Evolutionary conservation across 1,139 yeast species (phyloP), one percentile per base, ranked within the genome.

Genomic region (Spencermartinsiella ligniputridi): DNA sequence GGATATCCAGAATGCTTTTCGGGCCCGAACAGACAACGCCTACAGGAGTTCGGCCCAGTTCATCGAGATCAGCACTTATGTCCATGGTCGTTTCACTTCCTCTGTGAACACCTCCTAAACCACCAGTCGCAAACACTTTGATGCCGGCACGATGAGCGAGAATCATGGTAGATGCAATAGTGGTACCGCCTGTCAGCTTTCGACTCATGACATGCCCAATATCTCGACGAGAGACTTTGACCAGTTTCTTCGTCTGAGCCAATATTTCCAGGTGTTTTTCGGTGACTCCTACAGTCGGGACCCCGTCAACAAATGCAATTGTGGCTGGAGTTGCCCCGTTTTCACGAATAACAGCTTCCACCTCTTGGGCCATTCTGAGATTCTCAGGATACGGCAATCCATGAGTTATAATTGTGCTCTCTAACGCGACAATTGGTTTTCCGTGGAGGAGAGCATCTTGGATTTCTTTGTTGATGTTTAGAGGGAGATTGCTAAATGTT

Each of bases 1-100:
- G 80, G 48, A 89, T 82, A 58, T 88, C 96, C 50, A 88, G 69
- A 43, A 88, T 87, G 29, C 90, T 80, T 62, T 88, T 88, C 2
- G 96, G 96, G 0, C 97, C 97, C 9, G 95, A 81, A 60, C 96
- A 88, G 2, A 88, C 90, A 13, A 88, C 96, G 1, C 90, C 80
- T 1, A 88, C 88, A 0, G 92, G 88, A 0, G 95, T 88, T 45
- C 81, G 70, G 1, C 90, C 85, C 46, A 89, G 70, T 59, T 88
- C 97, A 33, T 87, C 89, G 52, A 88, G 74, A 63, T 88, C 97
- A 3, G 96, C 95, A 52, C 92, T 82, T 20, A 88, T 71, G 63
- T 88, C 97, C 79, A 86, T 76, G 1, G 90, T 80, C 25, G 64
- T 52, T 44, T 84, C 83, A 5, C 84, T 95, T 11, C 84, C 86